phyloP scores from a whole-genome alignment of 2,329 filamentous ascomycete genomes.

The Fusarium keratoplasticum region DNA sequence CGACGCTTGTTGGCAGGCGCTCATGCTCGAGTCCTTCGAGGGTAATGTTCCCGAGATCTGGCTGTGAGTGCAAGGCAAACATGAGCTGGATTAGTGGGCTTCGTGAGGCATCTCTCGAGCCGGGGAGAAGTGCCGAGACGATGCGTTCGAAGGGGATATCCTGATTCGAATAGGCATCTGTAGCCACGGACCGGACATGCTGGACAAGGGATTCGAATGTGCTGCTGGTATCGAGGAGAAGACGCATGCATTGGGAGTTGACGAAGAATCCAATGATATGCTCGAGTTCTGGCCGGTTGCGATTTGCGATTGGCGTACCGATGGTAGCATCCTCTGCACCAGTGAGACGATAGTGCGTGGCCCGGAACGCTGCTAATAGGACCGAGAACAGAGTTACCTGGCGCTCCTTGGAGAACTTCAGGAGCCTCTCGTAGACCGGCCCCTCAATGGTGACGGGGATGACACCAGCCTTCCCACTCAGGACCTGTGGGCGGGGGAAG shows the following conservation, averaged over 20 bases:
- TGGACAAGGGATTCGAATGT: conserved; percentile 30
- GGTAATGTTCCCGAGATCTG: not conserved
- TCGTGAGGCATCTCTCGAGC: conserved; percentile 15
- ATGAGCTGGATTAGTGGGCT: conserved; percentile 26
- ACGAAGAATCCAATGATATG: conserved; percentile 39
- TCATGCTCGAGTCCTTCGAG: conserved; percentile 21
- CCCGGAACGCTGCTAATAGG: conserved; percentile 36
- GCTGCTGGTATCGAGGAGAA: not conserved
- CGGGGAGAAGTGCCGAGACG: conserved; percentile 15
- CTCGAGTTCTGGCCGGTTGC: conserved; percentile 22
- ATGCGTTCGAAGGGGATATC: conserved; percentile 39
- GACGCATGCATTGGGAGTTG: conserved; percentile 35
- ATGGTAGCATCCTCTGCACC: conserved; percentile 35
- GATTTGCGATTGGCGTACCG: conserved; percentile 30
- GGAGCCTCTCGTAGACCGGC: not conserved
- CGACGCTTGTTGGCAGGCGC: not conserved
- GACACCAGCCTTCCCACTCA: not conserved
- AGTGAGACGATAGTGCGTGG: conserved; percentile 40
- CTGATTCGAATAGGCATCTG: conserved; percentile 32
- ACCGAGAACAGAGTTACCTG: not conserved
- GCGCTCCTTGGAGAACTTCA: conserved; percentile 16
- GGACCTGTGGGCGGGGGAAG: conserved; percentile 8
- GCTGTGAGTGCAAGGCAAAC: conserved; percentile 30
- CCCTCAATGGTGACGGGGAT: conserved; percentile 4
- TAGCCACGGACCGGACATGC: conserved; percentile 21